Base-by-base conservation (phyloP, 176 grass and related monocot genomes). In the sorghum (Sorghum bicolor) region DNA sequence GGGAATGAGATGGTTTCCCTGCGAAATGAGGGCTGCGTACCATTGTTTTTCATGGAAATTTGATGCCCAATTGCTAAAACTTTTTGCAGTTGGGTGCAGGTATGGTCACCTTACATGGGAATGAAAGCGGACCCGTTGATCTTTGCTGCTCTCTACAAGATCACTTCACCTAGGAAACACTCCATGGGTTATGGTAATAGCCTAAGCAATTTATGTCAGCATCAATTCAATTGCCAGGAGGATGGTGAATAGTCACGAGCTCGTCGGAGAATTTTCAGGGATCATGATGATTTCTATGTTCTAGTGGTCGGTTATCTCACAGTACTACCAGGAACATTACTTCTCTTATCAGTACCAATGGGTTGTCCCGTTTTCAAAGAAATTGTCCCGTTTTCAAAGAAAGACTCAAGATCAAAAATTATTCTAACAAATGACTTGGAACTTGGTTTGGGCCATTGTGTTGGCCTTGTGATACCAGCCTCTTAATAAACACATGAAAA, bases 71-170 rank as follows among this genome's bases (percentile, higher is more conserved):
- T 5, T 16, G 14, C 44, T 47, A 47, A 47, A 47, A 47, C 0
- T 0, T 45, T 15, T 14, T 19, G 47, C 47, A 16, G 41, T 52
- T 77, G 52, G 9, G 26, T 86, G 62, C 77, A 98, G 96, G 72
- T 98, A 98, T 67, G 96, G 89, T 11, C 96, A 98, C 88, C 85
- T 98, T 9, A 95, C 96, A 20, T 95, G 96, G 93, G 96, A 98
- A 84, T 98, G 96, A 93, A 78, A 98, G 29, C 64, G 76, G 52
- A 98, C 70, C 96, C 93, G 2, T 68, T 98, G 28, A 69, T 94
- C 75, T 98, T 98, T 80, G 87, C 87, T 47, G 19, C 83, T 33
- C 79, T 95, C 11, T 98, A 95, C 80, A 98, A 87, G 48, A 62
- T 94, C 67, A 40, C 83, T 98, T 34, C 91, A 75, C 82, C 78